Evolutionary conservation across 2,329 filamentous ascomycete species (phyloP), one percentile per base, ranked within the genome.

Genomic region (Aphanocladium album): DNA sequence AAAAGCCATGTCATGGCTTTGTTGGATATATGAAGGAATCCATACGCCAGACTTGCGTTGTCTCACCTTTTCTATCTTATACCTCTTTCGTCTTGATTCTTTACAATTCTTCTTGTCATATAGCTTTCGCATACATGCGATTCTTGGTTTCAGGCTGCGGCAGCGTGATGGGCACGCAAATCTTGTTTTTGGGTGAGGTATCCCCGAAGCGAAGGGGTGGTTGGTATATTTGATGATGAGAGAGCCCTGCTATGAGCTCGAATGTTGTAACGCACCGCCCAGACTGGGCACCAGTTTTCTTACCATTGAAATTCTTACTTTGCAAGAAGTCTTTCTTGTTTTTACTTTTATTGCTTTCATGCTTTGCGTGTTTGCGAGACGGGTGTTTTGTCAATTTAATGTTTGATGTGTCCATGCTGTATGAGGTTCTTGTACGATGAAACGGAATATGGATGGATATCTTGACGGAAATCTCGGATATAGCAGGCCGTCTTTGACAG

Each of bases 131-230:
- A 19, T 46, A 37, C 49, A 52, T 19, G 49, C 47, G 39, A 53
- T 25, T 45, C 16, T 59, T 46, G 47, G 37, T 49, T 57, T 46
- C 46, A 45, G 47, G 47, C 47, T 14, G 39, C 46, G 17, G 47
- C 23, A 25, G 39, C 49, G 47, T 59, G 57, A 62, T 67, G 60
- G 67, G 21, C 63, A 65, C 54, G 27, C 57, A 9, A 9, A 5
- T n/a, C n/a, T n/a, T n/a, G n/a, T 30, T 53, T 53, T 50, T 57
- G 54, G 47, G 50, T 54, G 49, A 43, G 25, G 46, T 37, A 7
- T 16, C 19, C 57, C 49, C 41, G 6, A 37, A 47, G 25, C 19
- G 41, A 49, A 47, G 27, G 43, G 49, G 21, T 30, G 41, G 33
- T 60, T 60, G 57, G 50, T 47, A 46, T 60, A 60, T 49, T 30